Percentiles rank a stretch among this genome's conserved stretches.
Evolutionary conservation across 805 yeast genomes (phyloP).

Genomic region (Zygoascus ofunaensis): DNA sequence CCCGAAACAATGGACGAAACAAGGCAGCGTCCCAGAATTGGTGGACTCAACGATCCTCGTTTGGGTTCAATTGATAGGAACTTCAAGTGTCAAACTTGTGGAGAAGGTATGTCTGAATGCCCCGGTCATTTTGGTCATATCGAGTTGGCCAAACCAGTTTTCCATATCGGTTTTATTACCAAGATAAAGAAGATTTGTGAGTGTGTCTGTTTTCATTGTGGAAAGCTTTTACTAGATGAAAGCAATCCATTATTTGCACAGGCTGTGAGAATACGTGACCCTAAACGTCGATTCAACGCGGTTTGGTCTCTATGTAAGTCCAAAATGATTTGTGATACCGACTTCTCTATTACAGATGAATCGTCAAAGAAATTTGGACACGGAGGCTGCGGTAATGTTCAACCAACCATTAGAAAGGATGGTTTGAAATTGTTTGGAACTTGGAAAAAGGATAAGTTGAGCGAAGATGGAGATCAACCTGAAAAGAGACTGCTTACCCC

Average conservation of each 20-base stretch:
- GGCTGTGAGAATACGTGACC: constrained; percentile 82
- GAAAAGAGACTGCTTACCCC: constrained; percentile 86
- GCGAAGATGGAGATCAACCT: constrained; percentile 81
- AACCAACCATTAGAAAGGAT: constrained; percentile 91
- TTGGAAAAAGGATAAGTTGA: constrained; percentile 85
- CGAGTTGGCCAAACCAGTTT: constrained; percentile 96
- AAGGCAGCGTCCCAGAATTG: constrained; percentile 87
- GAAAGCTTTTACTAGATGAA: constrained; percentile 84
- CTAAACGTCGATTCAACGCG: constrained; percentile 92
- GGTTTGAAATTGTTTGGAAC: constrained; percentile 95
- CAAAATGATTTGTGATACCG: constrained; percentile 93
- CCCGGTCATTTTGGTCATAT: constrained; percentile 99
- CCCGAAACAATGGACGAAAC: constrained; percentile 99
- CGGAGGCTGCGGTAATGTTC: constrained; percentile 98
- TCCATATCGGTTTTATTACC: constrained; percentile 87
- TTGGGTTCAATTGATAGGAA: constrained; percentile 95
- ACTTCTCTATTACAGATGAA: constrained; percentile 51
- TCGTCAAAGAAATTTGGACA: constrained; percentile 49
- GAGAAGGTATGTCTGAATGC: constrained; percentile 98
- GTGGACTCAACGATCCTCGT: constrained; percentile 95
- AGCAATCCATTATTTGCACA: constrained; percentile 72
- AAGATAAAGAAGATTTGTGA: constrained; percentile 93
- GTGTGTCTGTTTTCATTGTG: constrained; percentile 98
- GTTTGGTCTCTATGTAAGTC: constrained; percentile 90
- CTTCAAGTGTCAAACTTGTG: constrained; percentile 97